Evolutionary conservation across 495 filamentous ascomycete genomes (phyloP).

Genomic region (Aspergillus hancockii): DNA sequence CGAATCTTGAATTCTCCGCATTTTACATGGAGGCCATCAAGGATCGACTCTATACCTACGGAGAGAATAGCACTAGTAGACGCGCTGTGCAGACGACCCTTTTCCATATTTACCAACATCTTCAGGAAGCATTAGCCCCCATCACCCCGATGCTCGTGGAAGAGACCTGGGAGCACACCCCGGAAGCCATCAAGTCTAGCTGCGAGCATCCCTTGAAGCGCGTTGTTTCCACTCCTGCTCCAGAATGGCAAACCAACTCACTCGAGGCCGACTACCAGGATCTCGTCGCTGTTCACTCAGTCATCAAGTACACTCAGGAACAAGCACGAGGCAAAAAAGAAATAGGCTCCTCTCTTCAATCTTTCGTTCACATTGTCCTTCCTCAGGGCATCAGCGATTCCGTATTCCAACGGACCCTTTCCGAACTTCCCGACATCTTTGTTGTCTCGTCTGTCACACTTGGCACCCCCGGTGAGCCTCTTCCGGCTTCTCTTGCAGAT

Average conservation of each 20-base stretch:
- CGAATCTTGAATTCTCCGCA: slow-evolving; percentile 78
- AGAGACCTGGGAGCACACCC: slow-evolving; percentile 81
- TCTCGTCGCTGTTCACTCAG: slow-evolving; percentile 54
- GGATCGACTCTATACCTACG: slow-evolving; percentile 83
- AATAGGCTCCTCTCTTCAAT: slow-evolving; percentile 74
- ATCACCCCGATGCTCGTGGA: slow-evolving; percentile 83
- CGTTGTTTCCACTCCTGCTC: slow-evolving; percentile 27
- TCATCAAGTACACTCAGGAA: slow-evolving; percentile 73
- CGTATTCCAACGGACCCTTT: slow-evolving; percentile 53
- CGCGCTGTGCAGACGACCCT: slow-evolving; percentile 65
- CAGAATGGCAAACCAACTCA: slow-evolving; percentile 38
- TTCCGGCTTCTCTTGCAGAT: slow-evolving; percentile 27
- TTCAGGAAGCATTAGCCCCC: slow-evolving; percentile 76
- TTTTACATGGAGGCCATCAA: slow-evolving; percentile 94
- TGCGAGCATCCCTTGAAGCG: slow-evolving; percentile 46
- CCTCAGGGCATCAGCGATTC: slow-evolving; percentile 21
- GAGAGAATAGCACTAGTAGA: slow-evolving; percentile 53
- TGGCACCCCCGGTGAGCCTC: slow-evolving; percentile 29
- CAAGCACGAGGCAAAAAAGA: slow-evolving; percentile 61
- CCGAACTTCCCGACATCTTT: slow-evolving; percentile 71
- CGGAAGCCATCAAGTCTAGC: slow-evolving; percentile 59
- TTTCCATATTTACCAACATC: slow-evolving; percentile 64
- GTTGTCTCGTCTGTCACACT: slow-evolving; percentile 72
- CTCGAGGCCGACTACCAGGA: slow-evolving; percentile 57
- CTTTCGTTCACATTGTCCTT: slow-evolving; percentile 56